phyloP scores from a whole-genome alignment of 306 rosid genomes.

The Vigna radiata region DNA sequence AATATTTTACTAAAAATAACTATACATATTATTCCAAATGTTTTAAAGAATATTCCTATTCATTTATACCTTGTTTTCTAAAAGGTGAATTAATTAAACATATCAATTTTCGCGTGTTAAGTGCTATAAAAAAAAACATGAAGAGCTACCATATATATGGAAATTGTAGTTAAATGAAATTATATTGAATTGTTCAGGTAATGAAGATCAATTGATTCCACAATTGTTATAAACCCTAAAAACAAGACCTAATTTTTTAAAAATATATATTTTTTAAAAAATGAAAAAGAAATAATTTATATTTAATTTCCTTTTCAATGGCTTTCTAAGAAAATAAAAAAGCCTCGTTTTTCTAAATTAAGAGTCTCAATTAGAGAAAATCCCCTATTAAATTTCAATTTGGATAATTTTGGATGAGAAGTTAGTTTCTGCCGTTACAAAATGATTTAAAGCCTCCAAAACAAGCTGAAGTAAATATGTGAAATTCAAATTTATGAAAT shows the following conservation, averaged over 20 bases:
- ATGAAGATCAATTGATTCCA: too few relatives aligned
- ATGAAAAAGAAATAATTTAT: neutral
- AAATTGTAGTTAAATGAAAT: too few relatives aligned
- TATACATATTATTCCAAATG: neutral
- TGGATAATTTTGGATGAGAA: neutral
- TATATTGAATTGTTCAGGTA: too few relatives aligned
- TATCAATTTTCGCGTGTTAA: neutral
- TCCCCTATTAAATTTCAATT: neutral
- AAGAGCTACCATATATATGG: neutral
- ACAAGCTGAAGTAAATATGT: neutral
- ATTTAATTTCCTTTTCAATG: neutral
- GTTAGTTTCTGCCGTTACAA: neutral
- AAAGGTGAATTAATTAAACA: neutral
- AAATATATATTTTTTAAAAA: neutral
- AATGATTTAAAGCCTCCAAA: neutral
- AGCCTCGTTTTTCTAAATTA: neutral
- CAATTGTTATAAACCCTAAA: neutral
- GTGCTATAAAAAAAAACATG: neutral
- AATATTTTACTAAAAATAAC: neutral
- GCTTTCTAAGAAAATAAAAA: neutral
- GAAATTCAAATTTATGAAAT: neutral
- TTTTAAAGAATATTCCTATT: neutral
- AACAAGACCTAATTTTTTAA: neutral
- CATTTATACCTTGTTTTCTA: neutral
- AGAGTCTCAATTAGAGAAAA: neutral